Percentiles rank a stretch among this genome's conserved stretches.
phyloP scores from a whole-genome alignment of 1,284 basidiomycete species.

The Cystobasidium sp. region DNA sequence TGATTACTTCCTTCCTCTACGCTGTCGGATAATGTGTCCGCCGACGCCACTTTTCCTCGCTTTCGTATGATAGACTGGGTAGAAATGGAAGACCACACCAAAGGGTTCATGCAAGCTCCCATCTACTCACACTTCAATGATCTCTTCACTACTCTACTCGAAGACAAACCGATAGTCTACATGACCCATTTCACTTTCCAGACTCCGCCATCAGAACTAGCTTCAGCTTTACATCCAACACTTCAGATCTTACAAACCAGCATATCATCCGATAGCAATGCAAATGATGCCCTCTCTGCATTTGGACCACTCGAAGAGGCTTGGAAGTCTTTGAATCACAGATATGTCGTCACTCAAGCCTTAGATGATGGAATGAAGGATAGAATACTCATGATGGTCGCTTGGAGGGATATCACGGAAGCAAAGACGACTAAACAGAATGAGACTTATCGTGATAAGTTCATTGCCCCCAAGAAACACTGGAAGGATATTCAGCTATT shows the following conservation, averaged over 20 bases:
- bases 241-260: constrained; percentile 22
- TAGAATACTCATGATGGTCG: constrained; percentile 9
- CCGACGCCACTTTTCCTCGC: neutral
- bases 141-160: neutral
- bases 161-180: constrained; percentile 14
- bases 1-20: too few species aligned
- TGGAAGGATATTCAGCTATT: constrained; percentile 34
- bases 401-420: constrained; percentile 36
- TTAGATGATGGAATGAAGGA: constrained; percentile 2
- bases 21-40: neutral
- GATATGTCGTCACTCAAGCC: neutral
- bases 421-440: constrained; percentile 17
- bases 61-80: constrained; percentile 12
- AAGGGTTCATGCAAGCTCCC: constrained; percentile 24
- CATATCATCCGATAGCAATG: neutral
- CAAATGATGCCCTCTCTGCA: neutral
- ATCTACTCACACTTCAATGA: constrained; percentile 16
- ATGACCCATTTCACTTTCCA: constrained; percentile 22
- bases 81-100: constrained; percentile 17
- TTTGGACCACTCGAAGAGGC: neutral
- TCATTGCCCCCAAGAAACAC: constrained; percentile 10
- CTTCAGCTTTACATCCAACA: constrained; percentile 14
- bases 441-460: neutral
- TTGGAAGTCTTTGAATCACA: neutral
- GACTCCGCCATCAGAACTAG: constrained; percentile 12